Conservation (phyloP, 2,329 filamentous ascomycete genomes). For the Stachybotrys echinatus region DNA sequence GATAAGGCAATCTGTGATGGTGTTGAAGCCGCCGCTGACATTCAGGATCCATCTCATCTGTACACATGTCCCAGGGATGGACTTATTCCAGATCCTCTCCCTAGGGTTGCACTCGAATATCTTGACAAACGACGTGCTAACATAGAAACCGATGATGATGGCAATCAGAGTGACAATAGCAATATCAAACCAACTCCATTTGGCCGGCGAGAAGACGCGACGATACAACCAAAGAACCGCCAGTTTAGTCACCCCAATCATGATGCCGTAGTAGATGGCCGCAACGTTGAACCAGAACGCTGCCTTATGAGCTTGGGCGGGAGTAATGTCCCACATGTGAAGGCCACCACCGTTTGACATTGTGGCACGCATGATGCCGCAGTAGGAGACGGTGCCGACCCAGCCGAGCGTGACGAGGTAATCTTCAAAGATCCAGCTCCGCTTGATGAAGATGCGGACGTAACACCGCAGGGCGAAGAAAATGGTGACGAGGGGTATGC, state of each 20-base stretch:
- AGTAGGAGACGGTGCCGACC: conserved; percentile 6
- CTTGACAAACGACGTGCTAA: conserved; percentile 4
- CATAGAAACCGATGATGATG: conserved; percentile 3
- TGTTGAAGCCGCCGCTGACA: conserved; percentile 7
- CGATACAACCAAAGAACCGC: conserved; percentile 5
- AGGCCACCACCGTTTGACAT: conserved; percentile 5
- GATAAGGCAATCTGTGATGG: conserved; percentile 3
- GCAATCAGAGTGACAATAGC: background rate
- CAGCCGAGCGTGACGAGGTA: conserved; percentile 3
- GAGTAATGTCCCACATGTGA: conserved; percentile 6
- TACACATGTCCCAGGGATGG: conserved; percentile 4
- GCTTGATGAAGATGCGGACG: conserved; percentile 6
- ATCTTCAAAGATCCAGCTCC: conserved; percentile 4
- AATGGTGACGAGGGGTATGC: conserved; percentile 4
- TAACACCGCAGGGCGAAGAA: conserved; percentile 5
- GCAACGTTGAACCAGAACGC: conserved; percentile 6
- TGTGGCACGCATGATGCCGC: conserved; percentile 7
- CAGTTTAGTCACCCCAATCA: conserved; percentile 5
- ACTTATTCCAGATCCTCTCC: conserved; percentile 5
- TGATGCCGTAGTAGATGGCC: conserved; percentile 7
- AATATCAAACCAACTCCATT: conserved; percentile 4
- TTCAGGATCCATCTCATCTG: conserved; percentile 4
- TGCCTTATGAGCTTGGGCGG: conserved; percentile 1
- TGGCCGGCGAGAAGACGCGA: conserved; percentile 5
- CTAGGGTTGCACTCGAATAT: conserved; percentile 6